Evolutionary conservation across 2,329 filamentous ascomycete species (phyloP).

Genomic region (Didymella sp.): DNA sequence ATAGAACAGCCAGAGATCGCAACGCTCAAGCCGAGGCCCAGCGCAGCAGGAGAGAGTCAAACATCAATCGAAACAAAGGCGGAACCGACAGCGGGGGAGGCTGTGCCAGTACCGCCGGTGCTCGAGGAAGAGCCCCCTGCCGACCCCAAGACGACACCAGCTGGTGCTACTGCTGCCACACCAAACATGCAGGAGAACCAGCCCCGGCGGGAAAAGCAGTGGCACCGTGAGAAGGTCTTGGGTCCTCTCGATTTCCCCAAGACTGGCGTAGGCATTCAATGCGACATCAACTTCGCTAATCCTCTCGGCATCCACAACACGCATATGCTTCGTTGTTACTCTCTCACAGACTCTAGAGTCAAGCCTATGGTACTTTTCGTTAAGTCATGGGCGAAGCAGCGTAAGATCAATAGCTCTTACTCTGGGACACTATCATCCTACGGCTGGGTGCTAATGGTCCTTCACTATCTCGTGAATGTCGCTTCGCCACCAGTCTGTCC

Average conservation of each 20-base stretch:
- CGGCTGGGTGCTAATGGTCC: constrained; percentile 88
- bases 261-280: constrained; percentile 78
- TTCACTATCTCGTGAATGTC: constrained; percentile 88
- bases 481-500: constrained; percentile 81
- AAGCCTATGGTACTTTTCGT: constrained; percentile 81
- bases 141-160: constrained; percentile 3
- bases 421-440: constrained; percentile 87
- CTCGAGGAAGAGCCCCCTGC: constrained; percentile 41
- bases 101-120: constrained; percentile 8
- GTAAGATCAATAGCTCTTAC: constrained; percentile 86
- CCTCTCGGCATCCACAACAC: constrained; percentile 86
- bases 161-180: background rate
- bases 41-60: background rate
- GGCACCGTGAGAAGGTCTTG: constrained; percentile 56
- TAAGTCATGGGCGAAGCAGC: constrained; percentile 87
- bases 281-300: constrained; percentile 91
- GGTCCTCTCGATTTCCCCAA: constrained; percentile 78
- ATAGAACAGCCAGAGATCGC: constrained; percentile 8
- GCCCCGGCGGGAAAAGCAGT: constrained; percentile 42
- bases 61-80: background rate
- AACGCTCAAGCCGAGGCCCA: background rate
- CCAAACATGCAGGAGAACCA: constrained; percentile 29
- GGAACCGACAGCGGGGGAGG: background rate
- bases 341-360: constrained; percentile 78
- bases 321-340: constrained; percentile 80